phyloP scores from a whole-genome alignment of 148 eudicot genomes.

The Rhododendron ovatum region DNA sequence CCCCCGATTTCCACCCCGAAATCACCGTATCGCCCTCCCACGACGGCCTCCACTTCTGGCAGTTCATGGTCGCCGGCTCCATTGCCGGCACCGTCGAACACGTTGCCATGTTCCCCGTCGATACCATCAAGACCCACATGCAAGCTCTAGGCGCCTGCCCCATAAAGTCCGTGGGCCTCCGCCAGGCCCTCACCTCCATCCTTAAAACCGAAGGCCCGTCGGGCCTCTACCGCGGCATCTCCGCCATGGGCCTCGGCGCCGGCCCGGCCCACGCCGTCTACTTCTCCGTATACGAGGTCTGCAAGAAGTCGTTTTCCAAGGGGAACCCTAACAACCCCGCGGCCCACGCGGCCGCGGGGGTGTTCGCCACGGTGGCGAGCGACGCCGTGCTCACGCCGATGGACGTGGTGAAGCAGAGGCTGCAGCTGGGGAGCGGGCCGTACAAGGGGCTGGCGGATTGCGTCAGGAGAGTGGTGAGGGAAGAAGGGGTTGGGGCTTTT shows the following conservation, averaged over 20 bases:
- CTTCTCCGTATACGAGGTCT: neutral
- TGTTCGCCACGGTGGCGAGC: conserved; percentile 80
- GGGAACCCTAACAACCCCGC: conserved; percentile 43
- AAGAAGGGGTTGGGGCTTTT: conserved; percentile 79
- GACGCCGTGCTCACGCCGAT: conserved; percentile 93
- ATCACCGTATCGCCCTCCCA: conserved; percentile 19
- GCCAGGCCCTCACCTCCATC: conserved; percentile 51
- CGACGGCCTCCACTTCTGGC: conserved; percentile 75
- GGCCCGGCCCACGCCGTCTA: conserved; percentile 14
- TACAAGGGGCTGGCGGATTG: conserved; percentile 78
- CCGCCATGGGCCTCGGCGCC: conserved; percentile 55
- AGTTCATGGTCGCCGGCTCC: conserved; percentile 77
- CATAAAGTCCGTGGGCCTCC: conserved; percentile 35
- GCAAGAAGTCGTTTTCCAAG: conserved; percentile 47
- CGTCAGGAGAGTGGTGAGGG: conserved; percentile 57
- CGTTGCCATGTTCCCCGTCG: conserved; percentile 91
- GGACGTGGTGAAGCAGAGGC: conserved; percentile 96
- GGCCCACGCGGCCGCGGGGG: conserved; percentile 74
- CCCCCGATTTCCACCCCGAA: conserved; percentile 22
- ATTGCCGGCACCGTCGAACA: conserved; percentile 80
- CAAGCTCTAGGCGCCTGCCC: conserved; percentile 78
- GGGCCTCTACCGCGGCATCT: conserved; percentile 73
- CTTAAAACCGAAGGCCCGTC: conserved; percentile 47
- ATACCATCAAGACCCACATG: conserved; percentile 79
- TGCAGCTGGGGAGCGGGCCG: conserved; percentile 69